Percentiles rank a stretch among this genome's conserved stretches.
Conservation (phyloP, 495 filamentous ascomycete species). For the Cercophora newfieldiana region DNA sequence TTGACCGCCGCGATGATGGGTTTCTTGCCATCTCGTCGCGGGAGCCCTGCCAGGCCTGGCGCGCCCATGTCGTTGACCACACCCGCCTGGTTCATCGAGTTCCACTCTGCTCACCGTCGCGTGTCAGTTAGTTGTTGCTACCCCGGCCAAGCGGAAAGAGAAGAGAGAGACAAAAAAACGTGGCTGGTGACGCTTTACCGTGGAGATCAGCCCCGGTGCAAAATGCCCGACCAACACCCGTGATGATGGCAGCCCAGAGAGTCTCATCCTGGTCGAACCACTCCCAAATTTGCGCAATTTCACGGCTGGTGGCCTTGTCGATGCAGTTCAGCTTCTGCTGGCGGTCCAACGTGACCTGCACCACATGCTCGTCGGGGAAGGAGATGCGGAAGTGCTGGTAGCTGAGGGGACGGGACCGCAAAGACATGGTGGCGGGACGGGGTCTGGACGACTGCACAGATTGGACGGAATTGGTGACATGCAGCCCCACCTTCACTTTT, state of each 20-base stretch:
- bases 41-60: constrained; percentile 56
- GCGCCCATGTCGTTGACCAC: constrained; percentile 46
- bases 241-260: constrained; percentile 53
- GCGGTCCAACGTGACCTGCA: constrained; percentile 43
- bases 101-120: constrained; percentile 16
- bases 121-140: background rate
- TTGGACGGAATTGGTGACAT: background rate
- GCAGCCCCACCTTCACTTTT: background rate
- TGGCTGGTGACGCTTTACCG: too few relatives aligned
- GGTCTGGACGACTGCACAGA: background rate
- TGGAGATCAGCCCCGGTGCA: constrained; percentile 63
- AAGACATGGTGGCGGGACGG: constrained; percentile 10
- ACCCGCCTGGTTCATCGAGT: constrained; percentile 20
- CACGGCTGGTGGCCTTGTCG: constrained; percentile 42
- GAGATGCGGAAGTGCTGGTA: constrained; percentile 24
- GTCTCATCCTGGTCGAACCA: constrained; percentile 50
- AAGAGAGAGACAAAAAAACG: too few relatives aligned
- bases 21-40: constrained; percentile 55
- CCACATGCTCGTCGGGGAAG: constrained; percentile 28
- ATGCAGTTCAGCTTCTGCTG: constrained; percentile 52
- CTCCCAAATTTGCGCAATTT: constrained; percentile 47
- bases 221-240: constrained; percentile 53
- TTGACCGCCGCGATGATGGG: constrained; percentile 76
- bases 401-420: background rate
- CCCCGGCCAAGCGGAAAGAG: too few relatives aligned